A percentile compares a stretch with the other conserved stretches of the same genome.
Conservation (phyloP, 495 filamentous ascomycete genomes). For the Aspergillus cavernicola region DNA sequence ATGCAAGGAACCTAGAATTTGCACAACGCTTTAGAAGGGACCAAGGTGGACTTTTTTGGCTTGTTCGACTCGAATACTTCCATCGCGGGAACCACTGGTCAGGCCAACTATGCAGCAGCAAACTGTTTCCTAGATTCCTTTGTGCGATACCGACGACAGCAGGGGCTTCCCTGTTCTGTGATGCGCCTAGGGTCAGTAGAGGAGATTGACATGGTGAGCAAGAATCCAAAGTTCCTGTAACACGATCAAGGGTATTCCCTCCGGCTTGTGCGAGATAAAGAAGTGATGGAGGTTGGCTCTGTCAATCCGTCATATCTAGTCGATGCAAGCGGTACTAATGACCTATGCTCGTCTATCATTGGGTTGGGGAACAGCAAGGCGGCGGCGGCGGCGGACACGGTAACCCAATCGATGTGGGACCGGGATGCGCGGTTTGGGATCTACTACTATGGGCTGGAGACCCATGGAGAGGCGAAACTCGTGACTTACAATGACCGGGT, state of each 20-base stretch:
- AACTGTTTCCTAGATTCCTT: too few relatives aligned
- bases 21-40: too few relatives aligned
- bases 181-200: too few relatives aligned
- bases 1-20: too few relatives aligned
- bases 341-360: not conserved
- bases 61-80: too few relatives aligned
- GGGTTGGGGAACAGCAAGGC: not conserved
- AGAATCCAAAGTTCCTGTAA: not conserved
- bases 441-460: not conserved
- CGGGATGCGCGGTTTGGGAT: not conserved
- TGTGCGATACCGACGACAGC: too few relatives aligned
- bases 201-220: conserved; percentile 19
- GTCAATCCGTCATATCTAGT: not conserved
- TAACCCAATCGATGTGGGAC: not conserved
- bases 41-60: too few relatives aligned
- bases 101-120: too few relatives aligned
- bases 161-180: too few relatives aligned
- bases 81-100: too few relatives aligned
- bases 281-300: not conserved
- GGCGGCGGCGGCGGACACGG: not conserved
- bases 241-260: not conserved
- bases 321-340: not conserved
- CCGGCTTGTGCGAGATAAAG: not conserved
- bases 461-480: not conserved
- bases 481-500: not conserved